phyloP scores from a whole-genome alignment of 2,329 filamentous ascomycete genomes.

The Tolypocladium tundrense region DNA sequence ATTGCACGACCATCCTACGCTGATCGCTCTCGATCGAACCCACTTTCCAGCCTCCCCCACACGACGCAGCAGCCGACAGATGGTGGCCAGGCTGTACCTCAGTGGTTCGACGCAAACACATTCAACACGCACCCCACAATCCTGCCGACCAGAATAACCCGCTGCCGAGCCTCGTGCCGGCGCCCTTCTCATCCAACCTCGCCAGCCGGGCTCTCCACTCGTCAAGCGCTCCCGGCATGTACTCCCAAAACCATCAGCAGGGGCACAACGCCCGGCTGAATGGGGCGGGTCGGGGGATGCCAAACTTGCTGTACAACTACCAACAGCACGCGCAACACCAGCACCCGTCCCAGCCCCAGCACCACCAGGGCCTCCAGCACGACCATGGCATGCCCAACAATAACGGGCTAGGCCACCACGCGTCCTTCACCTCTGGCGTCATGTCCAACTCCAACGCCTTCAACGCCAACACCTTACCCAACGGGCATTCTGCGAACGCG shows the following conservation, averaged over 20 bases:
- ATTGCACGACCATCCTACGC: conserved; percentile 11
- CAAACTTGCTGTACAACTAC: conserved; percentile 59
- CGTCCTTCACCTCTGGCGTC: conserved; percentile 26
- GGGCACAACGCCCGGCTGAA: conserved; percentile 69
- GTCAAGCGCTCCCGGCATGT: conserved; percentile 46
- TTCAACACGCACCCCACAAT: conserved; percentile 3
- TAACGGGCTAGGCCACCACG: conserved; percentile 41
- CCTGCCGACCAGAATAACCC: conserved; percentile 10
- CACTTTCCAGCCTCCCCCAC: conserved; percentile 2
- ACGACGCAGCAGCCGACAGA: conserved; percentile 10
- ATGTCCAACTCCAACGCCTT: conserved; percentile 56
- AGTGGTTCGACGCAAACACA: conserved; percentile 5
- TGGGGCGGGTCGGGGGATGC: conserved; percentile 43
- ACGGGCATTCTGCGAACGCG: conserved; percentile 40
- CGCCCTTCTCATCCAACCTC: conserved; percentile 6
- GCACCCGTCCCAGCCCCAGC: conserved; percentile 55
- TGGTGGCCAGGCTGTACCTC: conserved; percentile 10
- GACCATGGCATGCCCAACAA: conserved; percentile 45
- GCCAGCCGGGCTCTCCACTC: conserved; percentile 6
- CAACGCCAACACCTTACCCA: conserved; percentile 42
- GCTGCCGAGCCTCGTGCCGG: conserved; percentile 18
- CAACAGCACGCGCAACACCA: conserved; percentile 51
- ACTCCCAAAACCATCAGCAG: conserved; percentile 61
- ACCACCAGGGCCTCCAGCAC: conserved; percentile 49
- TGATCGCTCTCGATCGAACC: conserved; percentile 6